A percentile compares a stretch with the other conserved stretches of the same genome.
These are phyloP conservation scores for Solanum arcanum DNA, from an alignment of 257 asterid species.

Conservation along the genomic window DNA sequence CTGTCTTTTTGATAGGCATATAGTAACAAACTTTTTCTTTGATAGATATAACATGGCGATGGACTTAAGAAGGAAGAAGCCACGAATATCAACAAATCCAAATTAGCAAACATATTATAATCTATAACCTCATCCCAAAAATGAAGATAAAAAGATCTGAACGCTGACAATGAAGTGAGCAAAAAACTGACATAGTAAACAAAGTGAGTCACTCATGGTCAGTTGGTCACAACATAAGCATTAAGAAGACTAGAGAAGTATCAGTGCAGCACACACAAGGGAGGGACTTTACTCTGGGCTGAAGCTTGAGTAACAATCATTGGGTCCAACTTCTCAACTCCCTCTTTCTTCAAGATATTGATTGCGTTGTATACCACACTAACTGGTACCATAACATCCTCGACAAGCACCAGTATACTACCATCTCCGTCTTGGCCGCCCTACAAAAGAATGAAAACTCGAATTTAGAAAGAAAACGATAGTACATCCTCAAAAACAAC, in stretches of 20 bases:
- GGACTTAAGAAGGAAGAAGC: not conserved
- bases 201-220: not conserved
- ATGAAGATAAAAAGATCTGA: not conserved
- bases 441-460: not conserved
- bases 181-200: not conserved
- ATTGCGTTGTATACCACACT: not conserved
- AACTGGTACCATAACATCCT: not conserved
- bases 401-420: not conserved
- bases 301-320: not conserved
- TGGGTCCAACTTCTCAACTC: not conserved
- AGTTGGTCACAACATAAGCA: not conserved
- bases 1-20: not conserved
- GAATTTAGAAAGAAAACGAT: not conserved
- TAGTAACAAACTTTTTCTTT: not conserved
- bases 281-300: not conserved
- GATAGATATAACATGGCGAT: not conserved
- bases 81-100: not conserved
- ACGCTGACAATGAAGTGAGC: not conserved
- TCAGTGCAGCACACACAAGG: not conserved
- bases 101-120: not conserved
- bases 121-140: not conserved
- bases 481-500: not conserved
- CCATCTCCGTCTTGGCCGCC: not conserved
- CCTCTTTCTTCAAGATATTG: not conserved
- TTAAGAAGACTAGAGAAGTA: not conserved